Evolutionary conservation across 768 basidiomycete species (phyloP).

Genomic region (Serendipita sp.): DNA sequence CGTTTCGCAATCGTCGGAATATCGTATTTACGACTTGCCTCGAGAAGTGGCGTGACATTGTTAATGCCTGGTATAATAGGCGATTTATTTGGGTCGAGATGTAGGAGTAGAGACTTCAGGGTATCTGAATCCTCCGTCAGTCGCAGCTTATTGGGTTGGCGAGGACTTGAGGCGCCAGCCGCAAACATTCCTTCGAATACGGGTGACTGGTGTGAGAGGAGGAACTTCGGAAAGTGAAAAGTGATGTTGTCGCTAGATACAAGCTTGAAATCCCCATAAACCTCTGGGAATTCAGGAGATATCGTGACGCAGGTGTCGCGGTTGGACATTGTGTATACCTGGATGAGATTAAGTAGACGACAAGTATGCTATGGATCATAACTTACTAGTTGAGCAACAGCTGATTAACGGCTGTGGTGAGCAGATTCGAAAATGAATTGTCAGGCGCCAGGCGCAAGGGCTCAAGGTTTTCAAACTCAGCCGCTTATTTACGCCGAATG

Average conservation of each 20-base stretch:
- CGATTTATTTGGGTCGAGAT: background rate
- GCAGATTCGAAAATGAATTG: no score
- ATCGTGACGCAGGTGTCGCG: no score
- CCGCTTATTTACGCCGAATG: no score
- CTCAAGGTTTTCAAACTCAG: no score
- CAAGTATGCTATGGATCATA: no score
- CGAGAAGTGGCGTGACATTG: background rate
- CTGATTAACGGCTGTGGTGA: no score
- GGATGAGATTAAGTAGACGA: no score
- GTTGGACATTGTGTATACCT: no score
- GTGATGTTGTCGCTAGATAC: background rate
- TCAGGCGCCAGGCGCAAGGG: no score
- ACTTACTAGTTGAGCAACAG: no score
- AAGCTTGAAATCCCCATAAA: background rate
- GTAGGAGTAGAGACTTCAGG: background rate
- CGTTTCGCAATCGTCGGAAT: background rate
- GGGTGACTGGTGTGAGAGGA: background rate
- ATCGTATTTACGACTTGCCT: background rate
- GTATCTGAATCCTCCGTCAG: background rate
- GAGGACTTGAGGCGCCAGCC: no score
- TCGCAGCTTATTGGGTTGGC: background rate
- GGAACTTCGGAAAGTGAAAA: background rate
- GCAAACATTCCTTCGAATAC: background rate
- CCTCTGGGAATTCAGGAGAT: background rate
- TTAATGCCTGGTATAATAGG: background rate